Evolutionary conservation across 768 basidiomycete species (phyloP), one percentile per base, ranked within the genome.

Genomic region (Mycena maculata): DNA sequence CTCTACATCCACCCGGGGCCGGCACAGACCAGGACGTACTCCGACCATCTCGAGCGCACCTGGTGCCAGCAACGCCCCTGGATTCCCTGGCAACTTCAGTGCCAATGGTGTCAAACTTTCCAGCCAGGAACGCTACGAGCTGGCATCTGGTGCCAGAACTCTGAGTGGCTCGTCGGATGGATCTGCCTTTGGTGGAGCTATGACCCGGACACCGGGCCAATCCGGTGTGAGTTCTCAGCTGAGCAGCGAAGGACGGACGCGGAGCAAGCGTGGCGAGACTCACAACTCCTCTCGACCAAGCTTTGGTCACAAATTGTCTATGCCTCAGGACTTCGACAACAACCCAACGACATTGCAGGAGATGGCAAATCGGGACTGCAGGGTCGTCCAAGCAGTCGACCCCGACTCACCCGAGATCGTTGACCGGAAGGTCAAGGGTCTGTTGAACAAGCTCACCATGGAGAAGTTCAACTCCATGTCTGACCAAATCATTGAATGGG

Each of bases 381-480:
- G 88, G 73, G 75, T 83, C 8, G 72, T 83, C 36, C 63, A 66
- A 16, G 68, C 68, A 6, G 78, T 80, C 13, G 90, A 93, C 49
- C 78, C 82, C 15, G 91, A 94, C 48, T 90, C 92, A 1, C 91
- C 94, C 12, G 94, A 94, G 72, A 80, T 92, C 68, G 94, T 98
- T 28, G 95, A 98, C 72, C 92, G 95, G 57, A 97, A 96, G 81
- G 96, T 98, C 82, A 95, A 92, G 79, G 83, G 84, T 56, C 81
- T 98, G 63, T 90, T 99, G 73, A 97, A 99, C 87, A 98, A 95
- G 82, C 87, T 98, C 38, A 96, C 96, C 16, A 92, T 96, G 89
- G 95, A 98, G 84, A 93, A 92, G 71, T 98, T 98, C 85, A 94
- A 96, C 71, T 90, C 93, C 10, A 98, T 98, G 75, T 96, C 96